Evolutionary conservation across 345 rosid genomes (phyloP), one percentile per base, ranked within the genome.

Genomic region (Anacardium occidentale): DNA sequence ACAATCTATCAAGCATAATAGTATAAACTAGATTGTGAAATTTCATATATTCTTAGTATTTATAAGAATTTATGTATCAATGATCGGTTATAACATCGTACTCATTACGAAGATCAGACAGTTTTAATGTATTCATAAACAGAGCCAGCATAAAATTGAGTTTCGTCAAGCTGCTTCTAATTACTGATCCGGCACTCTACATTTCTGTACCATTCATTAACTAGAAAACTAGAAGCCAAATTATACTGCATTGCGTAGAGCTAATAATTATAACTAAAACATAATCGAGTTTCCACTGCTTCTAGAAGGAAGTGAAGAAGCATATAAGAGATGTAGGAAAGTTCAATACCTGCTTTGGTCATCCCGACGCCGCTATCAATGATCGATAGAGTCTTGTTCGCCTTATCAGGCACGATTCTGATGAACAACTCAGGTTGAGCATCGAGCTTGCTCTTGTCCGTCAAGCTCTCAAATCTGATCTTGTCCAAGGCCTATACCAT

Each of bases 401-500:
- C 82, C 75, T 89, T 90, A 71, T 90, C 98, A 9, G 96, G 94
- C 0, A 92, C 85, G 11, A 92, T 13, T 71, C 90, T 80, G 56
- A 92, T 92, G 77, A 92, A 92, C 21, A 90, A 83, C 71, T 92
- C 94, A 0, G 96, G 94, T 48, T 90, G 92, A 0, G 85, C 98
- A 77, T 92, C 94, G 0, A 92, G 92, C 82, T 89, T 90, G 91
- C 87, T 89, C 89, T 92, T 92, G 32, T 92, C 96, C 0, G 96
- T 92, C 77, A 92, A 75, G 53, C 91, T 58, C 86, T 87, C 98
- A 7, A 84, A 92, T 55, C 98, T 79, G 3, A 92, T 90, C 72
- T 92, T 92, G 59, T 92, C 98, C 83, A 92, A 68, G 24, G 98
- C 96, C 98, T 92, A 59, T 10, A 32, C 21, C 4, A 0, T 14